phyloP scores from a whole-genome alignment of 495 filamentous ascomycete genomes.

The Aspergillus mulundensis region DNA sequence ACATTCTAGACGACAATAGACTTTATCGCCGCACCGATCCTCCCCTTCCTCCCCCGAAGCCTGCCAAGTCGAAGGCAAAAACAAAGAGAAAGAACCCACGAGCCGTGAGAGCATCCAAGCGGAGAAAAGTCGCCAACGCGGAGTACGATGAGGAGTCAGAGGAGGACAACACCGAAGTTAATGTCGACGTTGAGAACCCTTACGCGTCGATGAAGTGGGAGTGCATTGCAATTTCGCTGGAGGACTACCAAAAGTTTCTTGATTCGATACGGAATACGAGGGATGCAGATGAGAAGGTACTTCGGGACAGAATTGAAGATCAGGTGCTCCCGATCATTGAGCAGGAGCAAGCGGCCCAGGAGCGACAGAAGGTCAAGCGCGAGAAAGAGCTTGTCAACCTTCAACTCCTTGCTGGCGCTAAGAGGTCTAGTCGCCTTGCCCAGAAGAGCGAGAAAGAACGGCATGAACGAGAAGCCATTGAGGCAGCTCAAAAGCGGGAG shows the following conservation, averaged over 20 bases:
- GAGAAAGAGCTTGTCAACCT: constrained; percentile 77
- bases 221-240: constrained; percentile 74
- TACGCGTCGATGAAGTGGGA: constrained; percentile 76
- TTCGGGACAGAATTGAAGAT: constrained; percentile 63
- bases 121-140: constrained; percentile 57
- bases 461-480: constrained; percentile 62
- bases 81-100: constrained; percentile 71
- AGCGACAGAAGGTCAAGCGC: constrained; percentile 62
- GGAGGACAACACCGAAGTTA: constrained; percentile 45
- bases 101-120: constrained; percentile 65
- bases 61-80: constrained; percentile 69
- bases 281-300: constrained; percentile 74
- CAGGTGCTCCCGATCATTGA: constrained; percentile 81
- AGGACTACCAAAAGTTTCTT: constrained; percentile 72
- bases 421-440: constrained; percentile 84
- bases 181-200: constrained; percentile 38
- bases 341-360: constrained; percentile 71
- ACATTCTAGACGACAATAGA: constrained; percentile 89
- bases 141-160: constrained; percentile 50
- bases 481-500: constrained; percentile 67
- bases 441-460: constrained; percentile 74
- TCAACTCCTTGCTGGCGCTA: constrained; percentile 85
- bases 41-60: constrained; percentile 50
- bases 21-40: constrained; percentile 80
- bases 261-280: constrained; percentile 65